Evolutionary conservation across 768 basidiomycete species (phyloP).

Genomic region (Leccinum incarnatum): DNA sequence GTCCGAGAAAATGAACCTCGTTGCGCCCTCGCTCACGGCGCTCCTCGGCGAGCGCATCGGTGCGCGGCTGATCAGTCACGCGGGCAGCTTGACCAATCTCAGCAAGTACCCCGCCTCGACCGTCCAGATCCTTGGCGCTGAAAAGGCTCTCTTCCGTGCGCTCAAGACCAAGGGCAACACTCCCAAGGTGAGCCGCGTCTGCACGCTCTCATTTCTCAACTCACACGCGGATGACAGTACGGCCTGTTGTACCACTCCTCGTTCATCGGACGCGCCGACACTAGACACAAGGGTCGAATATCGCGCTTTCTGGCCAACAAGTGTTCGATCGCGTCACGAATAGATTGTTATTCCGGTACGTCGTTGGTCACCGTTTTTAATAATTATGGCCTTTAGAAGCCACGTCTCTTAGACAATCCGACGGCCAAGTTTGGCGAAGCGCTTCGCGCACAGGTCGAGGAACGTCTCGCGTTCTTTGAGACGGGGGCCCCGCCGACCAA

Average conservation of each 20-base stretch:
- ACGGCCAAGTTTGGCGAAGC: slow-evolving; percentile 95
- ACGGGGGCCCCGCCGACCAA: slow-evolving; percentile 85
- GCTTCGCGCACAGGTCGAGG: slow-evolving; percentile 90
- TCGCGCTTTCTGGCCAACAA: slow-evolving; percentile 99
- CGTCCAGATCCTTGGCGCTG: slow-evolving; percentile 96
- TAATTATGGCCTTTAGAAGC: background rate
- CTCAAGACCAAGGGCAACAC: slow-evolving; percentile 99
- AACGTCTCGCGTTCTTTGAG: slow-evolving; percentile 92
- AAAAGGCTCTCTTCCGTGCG: slow-evolving; percentile 96
- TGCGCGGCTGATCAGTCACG: slow-evolving; percentile 91
- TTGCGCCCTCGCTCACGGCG: slow-evolving; percentile 90
- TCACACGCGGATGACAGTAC: slow-evolving; percentile 56
- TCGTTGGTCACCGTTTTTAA: background rate
- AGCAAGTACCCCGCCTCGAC: slow-evolving; percentile 99
- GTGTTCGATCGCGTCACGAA: slow-evolving; percentile 93
- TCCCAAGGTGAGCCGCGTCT: slow-evolving; percentile 62
- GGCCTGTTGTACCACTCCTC: slow-evolving; percentile 97
- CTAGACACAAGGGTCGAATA: slow-evolving; percentile 95
- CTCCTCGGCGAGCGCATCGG: slow-evolving; percentile 91
- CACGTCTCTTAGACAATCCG: slow-evolving; percentile 56
- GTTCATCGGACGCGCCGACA: slow-evolving; percentile 92
- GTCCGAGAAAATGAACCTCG: slow-evolving; percentile 95
- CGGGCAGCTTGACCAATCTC: slow-evolving; percentile 93
- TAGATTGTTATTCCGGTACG: slow-evolving; percentile 90
- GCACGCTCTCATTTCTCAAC: background rate